Evolutionary conservation across 2,329 filamentous ascomycete species (phyloP), one percentile per base, ranked within the genome.

Genomic region (Ophiostoma triangulosporum): DNA sequence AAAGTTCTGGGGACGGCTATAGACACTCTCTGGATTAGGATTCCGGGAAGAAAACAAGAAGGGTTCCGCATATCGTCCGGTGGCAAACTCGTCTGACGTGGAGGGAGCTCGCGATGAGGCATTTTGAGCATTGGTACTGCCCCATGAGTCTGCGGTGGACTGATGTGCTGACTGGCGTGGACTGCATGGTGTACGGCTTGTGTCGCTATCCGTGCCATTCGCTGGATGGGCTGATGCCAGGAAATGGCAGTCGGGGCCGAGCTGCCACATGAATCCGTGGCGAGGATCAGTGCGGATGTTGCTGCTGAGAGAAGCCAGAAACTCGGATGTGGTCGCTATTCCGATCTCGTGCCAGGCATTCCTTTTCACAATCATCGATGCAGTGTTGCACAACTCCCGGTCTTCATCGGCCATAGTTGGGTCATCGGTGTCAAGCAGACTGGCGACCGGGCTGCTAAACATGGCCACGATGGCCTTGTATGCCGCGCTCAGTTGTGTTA

Each of bases 401-500:
- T 78, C 74, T 5, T 72, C 71, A 3, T 68, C 66, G n/a, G 68
- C 66, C 53, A 76, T 58, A 6, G 70, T 69, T 12, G 64, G 60
- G 12, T 67, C 64, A 2, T 68, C 62, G 1, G 69, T 68, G 51
- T 79, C 75, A 11, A 75, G 65, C 15, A 72, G 64, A 64, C 69
- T 70, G 6, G 69, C 70, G 14, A 67, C 68, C 2, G 67, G 72
- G 57, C 64, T 67, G 2, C 68, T 66, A 59, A 77, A 76, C 3
- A 75, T 63, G 33, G 69, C 69, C 8, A 78, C 76, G 4, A 80
- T 62, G 3, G 67, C 70, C 58, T 76, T 74, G 60, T 78, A 75
- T 6, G 76, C 70, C 48, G 69, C 70, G 50, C 75, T 70, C 63
- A 76, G 73, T 4, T 62, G 15, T 7, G 31, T 46, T 8, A 12